Evolutionary conservation across 192 early-diverging fungal species (phyloP).

Genomic region (Backusella macrospora): DNA sequence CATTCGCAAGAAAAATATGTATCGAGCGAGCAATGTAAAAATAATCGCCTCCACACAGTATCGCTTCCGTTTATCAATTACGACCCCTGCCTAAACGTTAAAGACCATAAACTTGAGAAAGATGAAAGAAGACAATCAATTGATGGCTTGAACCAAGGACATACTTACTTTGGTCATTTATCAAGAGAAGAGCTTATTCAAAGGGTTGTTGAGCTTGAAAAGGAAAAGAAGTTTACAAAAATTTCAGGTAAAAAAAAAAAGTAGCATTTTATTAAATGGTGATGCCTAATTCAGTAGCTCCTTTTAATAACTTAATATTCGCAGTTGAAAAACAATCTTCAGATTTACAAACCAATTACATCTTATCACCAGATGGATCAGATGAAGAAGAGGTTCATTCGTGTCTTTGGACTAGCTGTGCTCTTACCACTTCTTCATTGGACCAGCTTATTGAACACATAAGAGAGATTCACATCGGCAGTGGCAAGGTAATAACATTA

Average conservation of each 20-base stretch:
- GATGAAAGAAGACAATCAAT: not conserved
- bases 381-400: constrained; percentile 13
- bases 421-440: not conserved
- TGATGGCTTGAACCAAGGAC: not conserved
- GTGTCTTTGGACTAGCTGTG: constrained; percentile 20
- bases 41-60: constrained; percentile 9
- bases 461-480: constrained; percentile 52
- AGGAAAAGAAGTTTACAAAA: constrained; percentile 21
- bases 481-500: constrained; percentile 48
- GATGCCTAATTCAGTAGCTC: no score
- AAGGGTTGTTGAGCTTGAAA: constrained; percentile 30
- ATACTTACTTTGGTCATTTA: constrained; percentile 17
- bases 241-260: not conserved
- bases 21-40: not conserved
- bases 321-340: not conserved
- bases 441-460: constrained; percentile 47
- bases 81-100: no score
- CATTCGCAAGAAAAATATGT: not conserved
- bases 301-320: not conserved
- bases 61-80: not conserved
- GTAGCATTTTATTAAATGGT: no score
- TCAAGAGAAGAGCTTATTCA: constrained; percentile 29
- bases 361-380: not conserved
- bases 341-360: not conserved
- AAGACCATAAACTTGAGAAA: no score